These are phyloP conservation scores for Mycena sp. DNA, from an alignment of 1,284 basidiomycete species.

Conservation along the genomic window DNA sequence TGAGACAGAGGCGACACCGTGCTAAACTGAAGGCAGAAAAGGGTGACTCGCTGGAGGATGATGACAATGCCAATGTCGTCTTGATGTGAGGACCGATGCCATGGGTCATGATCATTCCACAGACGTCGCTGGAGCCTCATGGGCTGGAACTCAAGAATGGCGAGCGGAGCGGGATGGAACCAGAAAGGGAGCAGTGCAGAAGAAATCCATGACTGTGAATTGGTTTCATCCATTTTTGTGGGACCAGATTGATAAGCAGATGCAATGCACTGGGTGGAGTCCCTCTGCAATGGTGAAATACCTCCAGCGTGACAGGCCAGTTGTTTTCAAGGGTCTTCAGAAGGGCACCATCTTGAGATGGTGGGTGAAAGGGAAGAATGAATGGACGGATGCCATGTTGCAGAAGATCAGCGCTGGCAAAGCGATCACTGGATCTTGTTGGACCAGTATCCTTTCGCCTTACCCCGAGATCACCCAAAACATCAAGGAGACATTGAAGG, in stretches of 20 bases:
- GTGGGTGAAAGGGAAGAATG: slow-evolving; percentile 4
- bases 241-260: not conserved
- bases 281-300: not conserved
- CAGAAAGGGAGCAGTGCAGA: not conserved
- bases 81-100: not conserved
- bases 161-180: not conserved
- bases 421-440: not conserved
- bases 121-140: not conserved
- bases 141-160: not conserved
- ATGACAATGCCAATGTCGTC: not conserved
- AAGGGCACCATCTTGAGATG: slow-evolving; percentile 4
- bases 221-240: slow-evolving; percentile 10
- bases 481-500: not conserved
- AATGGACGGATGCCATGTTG: slow-evolving; percentile 5
- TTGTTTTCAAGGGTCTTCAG: not conserved
- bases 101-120: not conserved
- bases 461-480: slow-evolving; percentile 3
- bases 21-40: slow-evolving; percentile 8
- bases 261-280: not conserved
- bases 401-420: not conserved
- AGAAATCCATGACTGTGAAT: not conserved
- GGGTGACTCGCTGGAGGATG: not conserved
- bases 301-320: not conserved
- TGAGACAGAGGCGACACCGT: not conserved
- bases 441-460: slow-evolving; percentile 4